Evolutionary conservation across 1,284 basidiomycete genomes (phyloP), one percentile per base, ranked within the genome.

Genomic region (Cystobasidium pallidum): DNA sequence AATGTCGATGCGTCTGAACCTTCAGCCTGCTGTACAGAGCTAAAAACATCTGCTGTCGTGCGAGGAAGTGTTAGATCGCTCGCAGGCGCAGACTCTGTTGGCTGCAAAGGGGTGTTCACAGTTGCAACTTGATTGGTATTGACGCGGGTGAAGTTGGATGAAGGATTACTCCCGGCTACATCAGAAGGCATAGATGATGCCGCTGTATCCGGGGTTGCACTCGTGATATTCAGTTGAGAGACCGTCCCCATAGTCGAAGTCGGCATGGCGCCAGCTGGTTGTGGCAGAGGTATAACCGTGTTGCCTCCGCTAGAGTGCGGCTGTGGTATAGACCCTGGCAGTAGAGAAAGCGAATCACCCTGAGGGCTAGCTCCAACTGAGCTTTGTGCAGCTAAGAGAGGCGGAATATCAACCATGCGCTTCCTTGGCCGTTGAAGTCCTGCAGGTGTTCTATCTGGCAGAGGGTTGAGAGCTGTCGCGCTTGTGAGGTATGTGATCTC

Each of bases 401-500:
- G 28, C 17, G 73, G 70, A 13, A 74, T 21, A 21, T 78, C 77
- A 15, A 75, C 73, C 54, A 79, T 70, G 24, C 52, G 57, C 57
- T 80, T 79, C 24, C 78, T 65, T 11, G 78, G 78, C 17, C 79
- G 49, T 10, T 68, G 73, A 41, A 79, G 66, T 28, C 74, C 78
- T 8, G 75, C 66, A 26, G 77, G 74, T 39, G 78, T 77, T 51
- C 75, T 75, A 28, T 75, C 73, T 0, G 93, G 92, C 41, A 99
- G 85, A 43, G 95, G 96, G 80, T 99, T 99, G 84, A 99, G 89
- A 2, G 95, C 94, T 80, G 95, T 91, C 0, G 93, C 89, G 1
- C 94, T 97, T 0, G 95, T 99, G 65, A 99, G 84, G 81, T 99
- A 99, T 8, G 92, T 91, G 77, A 99, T 92, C 84, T 99, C 95